Evolutionary conservation across 805 yeast species (phyloP), one percentile per base, ranked within the genome.

Genomic region (Pichia thaimueangensis): DNA sequence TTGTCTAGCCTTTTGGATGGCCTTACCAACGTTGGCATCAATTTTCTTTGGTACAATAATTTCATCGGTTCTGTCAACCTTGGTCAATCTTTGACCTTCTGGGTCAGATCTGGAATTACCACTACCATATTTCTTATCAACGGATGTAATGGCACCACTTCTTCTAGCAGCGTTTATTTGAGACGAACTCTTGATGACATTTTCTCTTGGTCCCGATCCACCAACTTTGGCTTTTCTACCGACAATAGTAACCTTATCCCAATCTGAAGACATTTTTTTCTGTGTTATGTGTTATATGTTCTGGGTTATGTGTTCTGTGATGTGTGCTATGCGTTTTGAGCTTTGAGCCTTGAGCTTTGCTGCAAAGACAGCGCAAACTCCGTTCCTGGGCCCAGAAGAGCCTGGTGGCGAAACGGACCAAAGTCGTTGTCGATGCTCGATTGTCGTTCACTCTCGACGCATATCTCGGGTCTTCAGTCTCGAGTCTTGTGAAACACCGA

Each of bases 41-140:
- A 93, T 67, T 68, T 89, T 93, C 68, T 89, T 83, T 45, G 95
- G 95, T 16, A 93, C 84, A 42, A 87, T 94, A 50, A 91, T 88
- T 56, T 89, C 97, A 57, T 88, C 94, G 39, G 87, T 81, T 63
- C 95, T 82, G 64, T 93, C 98, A 54, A 93, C 76, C 70, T 80
- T 91, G 50, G 98, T 82, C 60, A 93, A 71, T 64, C 95, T 78
- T 71, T 93, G 98, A 39, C 97, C 98, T 60, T 91, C 97, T 24
- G 86, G 82, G 53, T 84, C 81, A 43, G 78, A 70, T 52, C 67
- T 71, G 42, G 69, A 62, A 66, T 83, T 86, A 42, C 81, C 69
- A 21, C 74, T 64, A 40, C 83, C 83, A 65, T 85, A 93, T 67
- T 91, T 93, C 78, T 91, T 91, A 64, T 91, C 98, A 34, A 89